These are phyloP conservation scores for Scortechinia acanthostroma DNA, from an alignment of 2,329 filamentous ascomycete species.

Conservation along the genomic window DNA sequence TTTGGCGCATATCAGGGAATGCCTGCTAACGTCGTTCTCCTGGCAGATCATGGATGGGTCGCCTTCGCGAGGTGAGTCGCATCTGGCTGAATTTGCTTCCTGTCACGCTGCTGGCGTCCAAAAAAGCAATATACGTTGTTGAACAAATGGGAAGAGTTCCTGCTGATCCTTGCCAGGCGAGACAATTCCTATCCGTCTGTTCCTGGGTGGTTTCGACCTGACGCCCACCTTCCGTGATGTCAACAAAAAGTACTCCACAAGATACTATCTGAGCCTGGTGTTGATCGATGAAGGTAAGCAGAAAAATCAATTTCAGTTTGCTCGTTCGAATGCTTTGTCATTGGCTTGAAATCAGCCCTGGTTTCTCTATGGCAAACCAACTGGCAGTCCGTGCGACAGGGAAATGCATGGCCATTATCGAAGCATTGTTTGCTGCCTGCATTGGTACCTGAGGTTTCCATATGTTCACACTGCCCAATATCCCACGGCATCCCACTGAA, in stretches of 20 bases:
- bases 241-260: slow-evolving; percentile 98
- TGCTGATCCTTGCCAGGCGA: no score
- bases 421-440: neutral
- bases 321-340: no score
- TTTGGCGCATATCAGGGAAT: no score
- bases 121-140: no score
- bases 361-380: no score
- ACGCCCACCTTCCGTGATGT: slow-evolving; percentile 98
- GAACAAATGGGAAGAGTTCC: no score
- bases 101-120: neutral
- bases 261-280: slow-evolving; percentile 94
- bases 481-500: neutral
- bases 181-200: slow-evolving; percentile 92
- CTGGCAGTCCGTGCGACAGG: no score
- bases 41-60: slow-evolving; percentile 93
- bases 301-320: no score
- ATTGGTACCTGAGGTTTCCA: neutral
- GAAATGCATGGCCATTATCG: no score
- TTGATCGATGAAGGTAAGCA: slow-evolving; percentile 82
- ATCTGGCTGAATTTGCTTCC: slow-evolving; percentile 3
- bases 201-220: slow-evolving; percentile 93
- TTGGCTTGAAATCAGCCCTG: no score
- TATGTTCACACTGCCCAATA: no score
- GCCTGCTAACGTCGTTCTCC: slow-evolving; percentile 5
- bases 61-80: slow-evolving; percentile 73